Conservation (phyloP, 169 alveolate species). For the Cryptosporidium ryanae region DNA sequence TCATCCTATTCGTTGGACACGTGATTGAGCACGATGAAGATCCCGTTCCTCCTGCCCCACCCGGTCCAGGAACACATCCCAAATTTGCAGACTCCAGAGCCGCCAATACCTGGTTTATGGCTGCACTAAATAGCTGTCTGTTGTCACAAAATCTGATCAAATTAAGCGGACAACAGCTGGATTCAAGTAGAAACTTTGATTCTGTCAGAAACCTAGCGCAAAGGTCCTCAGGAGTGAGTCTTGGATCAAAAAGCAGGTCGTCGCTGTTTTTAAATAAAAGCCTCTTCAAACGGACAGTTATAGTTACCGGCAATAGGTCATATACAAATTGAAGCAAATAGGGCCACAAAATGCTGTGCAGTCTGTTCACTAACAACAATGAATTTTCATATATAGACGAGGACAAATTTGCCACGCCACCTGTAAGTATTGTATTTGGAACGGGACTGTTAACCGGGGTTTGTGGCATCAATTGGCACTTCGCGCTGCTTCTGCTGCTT, state of each 20-base stretch:
- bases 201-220: slow-evolving; percentile 60
- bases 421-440: neutral
- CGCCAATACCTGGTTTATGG: slow-evolving; percentile 32
- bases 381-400: slow-evolving; percentile 10
- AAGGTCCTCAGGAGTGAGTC: slow-evolving; percentile 63
- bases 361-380: slow-evolving; percentile 11
- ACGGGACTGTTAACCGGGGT: neutral
- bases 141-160: slow-evolving; percentile 55
- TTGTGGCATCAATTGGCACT: neutral
- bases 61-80: neutral
- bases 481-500: neutral
- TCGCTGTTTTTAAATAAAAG: slow-evolving; percentile 32
- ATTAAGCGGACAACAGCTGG: slow-evolving; percentile 62
- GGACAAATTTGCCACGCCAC: neutral
- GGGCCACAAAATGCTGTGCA: slow-evolving; percentile 34
- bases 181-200: slow-evolving; percentile 51
- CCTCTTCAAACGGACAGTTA: slow-evolving; percentile 30
- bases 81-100: slow-evolving; percentile 9
- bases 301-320: slow-evolving; percentile 50
- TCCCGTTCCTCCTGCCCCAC: slow-evolving; percentile 3
- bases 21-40: slow-evolving; percentile 23
- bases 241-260: slow-evolving; percentile 48
- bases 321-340: slow-evolving; percentile 39
- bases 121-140: slow-evolving; percentile 46
- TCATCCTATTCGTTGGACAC: slow-evolving; percentile 39